A percentile compares a stretch with the other conserved stretches of the same genome.
Evolutionary conservation across 2,329 filamentous ascomycete species (phyloP).

Genomic region (Zymoseptoria brevis): DNA sequence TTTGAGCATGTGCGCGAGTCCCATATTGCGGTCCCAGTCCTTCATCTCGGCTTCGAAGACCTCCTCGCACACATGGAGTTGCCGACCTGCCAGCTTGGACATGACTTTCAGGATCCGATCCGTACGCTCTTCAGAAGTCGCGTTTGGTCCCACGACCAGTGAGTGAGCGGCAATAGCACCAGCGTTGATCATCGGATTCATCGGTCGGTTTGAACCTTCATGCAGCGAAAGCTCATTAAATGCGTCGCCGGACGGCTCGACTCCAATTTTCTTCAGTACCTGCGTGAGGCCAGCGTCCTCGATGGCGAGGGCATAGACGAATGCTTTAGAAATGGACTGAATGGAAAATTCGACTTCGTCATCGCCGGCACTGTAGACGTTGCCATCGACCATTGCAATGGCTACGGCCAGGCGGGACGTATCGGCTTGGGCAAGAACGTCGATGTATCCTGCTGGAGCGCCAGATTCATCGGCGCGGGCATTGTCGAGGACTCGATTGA

Average conservation of each 20-base stretch:
- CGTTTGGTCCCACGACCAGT: conserved; percentile 16
- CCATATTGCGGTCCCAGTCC: conserved; percentile 25
- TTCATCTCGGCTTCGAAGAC: conserved; percentile 35
- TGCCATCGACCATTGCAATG: conserved; percentile 35
- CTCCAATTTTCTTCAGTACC: conserved; percentile 36
- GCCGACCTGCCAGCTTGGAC: conserved; percentile 31
- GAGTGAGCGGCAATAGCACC: conserved; percentile 21
- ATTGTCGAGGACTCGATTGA: conserved; percentile 16
- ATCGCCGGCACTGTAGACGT: conserved; percentile 35
- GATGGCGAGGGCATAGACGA: conserved; percentile 36
- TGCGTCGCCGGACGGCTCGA: conserved; percentile 35
- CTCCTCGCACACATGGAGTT: conserved; percentile 32
- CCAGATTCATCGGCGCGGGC: conserved; percentile 21
- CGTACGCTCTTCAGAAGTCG: conserved; percentile 31
- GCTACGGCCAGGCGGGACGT: conserved; percentile 35
- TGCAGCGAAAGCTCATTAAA: conserved; percentile 29
- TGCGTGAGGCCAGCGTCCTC: conserved; percentile 31
- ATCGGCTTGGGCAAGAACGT: conserved; percentile 33
- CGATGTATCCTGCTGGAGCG: conserved; percentile 33
- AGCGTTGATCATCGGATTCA: conserved; percentile 22
- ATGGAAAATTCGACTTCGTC: conserved; percentile 36
- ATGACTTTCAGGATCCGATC: conserved; percentile 32
- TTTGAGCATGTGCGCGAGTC: conserved; percentile 36
- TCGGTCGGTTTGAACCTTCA: conserved; percentile 15
- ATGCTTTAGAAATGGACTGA: conserved; percentile 37